These are phyloP conservation scores for Simplicillium aogashimaense DNA, from an alignment of 2,329 filamentous ascomycete species.

Conservation along the genomic window DNA sequence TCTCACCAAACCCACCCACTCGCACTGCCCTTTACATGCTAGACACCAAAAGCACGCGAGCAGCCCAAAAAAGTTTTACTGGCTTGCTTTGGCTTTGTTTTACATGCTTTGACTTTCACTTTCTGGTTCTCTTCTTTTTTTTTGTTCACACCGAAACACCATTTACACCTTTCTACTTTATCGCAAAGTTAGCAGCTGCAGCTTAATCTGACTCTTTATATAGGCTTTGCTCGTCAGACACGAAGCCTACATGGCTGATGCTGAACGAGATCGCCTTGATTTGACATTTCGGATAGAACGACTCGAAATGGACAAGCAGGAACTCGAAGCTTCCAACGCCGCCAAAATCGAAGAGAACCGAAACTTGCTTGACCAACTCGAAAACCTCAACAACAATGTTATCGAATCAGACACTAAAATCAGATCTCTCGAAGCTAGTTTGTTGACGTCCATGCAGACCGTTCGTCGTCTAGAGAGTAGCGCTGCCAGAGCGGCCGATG, in stretches of 20 bases:
- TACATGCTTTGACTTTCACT: background rate
- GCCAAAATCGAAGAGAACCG: constrained; percentile 76
- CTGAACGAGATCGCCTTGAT: constrained; percentile 71
- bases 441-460: constrained; percentile 69
- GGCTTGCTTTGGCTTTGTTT: background rate
- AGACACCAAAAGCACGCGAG: background rate
- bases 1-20: background rate
- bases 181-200: constrained; percentile 11
- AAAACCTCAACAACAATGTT: constrained; percentile 70
- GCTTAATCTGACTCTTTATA: constrained; percentile 59
- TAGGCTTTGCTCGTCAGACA: constrained; percentile 88
- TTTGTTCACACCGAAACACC: constrained; percentile 10
- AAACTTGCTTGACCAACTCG: constrained; percentile 70
- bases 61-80: too few species aligned
- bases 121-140: constrained; percentile 1
- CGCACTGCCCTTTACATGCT: constrained; percentile 1
- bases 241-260: constrained; percentile 89
- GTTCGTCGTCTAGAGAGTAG: constrained; percentile 65
- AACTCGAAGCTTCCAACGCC: constrained; percentile 68
- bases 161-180: constrained; percentile 1
- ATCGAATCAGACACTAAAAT: constrained; percentile 72
- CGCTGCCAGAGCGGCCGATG: constrained; percentile 61
- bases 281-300: constrained; percentile 64
- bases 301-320: constrained; percentile 64
- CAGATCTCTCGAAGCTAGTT: constrained; percentile 62